phyloP scores from a whole-genome alignment of 352 stramenopile species.

The Phytophthora syringae region DNA sequence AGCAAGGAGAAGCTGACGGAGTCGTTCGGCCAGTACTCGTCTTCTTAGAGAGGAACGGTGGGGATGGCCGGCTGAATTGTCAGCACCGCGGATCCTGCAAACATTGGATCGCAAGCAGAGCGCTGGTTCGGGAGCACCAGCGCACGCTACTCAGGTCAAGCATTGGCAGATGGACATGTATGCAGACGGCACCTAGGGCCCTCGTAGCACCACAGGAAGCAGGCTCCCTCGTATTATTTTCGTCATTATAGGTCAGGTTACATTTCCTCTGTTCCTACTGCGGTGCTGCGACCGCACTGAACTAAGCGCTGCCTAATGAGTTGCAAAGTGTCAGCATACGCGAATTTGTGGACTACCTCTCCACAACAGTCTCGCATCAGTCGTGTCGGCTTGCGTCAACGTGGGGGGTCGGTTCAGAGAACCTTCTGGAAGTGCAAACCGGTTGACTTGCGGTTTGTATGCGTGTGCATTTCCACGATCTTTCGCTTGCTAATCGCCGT shows the following conservation, averaged over 20 bases:
- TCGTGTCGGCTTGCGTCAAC: no score
- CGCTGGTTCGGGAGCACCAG: constrained; percentile 10
- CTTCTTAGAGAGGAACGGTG: constrained; percentile 21
- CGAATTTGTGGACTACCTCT: no score
- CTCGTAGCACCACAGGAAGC: constrained; percentile 30
- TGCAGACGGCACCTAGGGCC: constrained; percentile 15
- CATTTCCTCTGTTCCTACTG: constrained; percentile 13
- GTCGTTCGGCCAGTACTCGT: constrained; percentile 51
- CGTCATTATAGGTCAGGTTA: constrained; percentile 46
- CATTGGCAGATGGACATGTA: constrained; percentile 9
- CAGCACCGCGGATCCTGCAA: constrained; percentile 3
- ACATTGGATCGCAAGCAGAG: constrained; percentile 8
- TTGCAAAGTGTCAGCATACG: no score
- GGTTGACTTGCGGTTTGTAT: constrained; percentile 36
- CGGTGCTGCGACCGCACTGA: no score
- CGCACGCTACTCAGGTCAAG: constrained; percentile 10
- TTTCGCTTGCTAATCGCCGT: constrained; percentile 25
- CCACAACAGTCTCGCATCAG: no score
- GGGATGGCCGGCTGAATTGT: constrained; percentile 10
- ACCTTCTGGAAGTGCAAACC: constrained; percentile 34
- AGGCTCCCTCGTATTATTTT: constrained; percentile 35
- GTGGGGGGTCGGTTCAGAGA: constrained; percentile 32
- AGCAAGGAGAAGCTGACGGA: constrained; percentile 52
- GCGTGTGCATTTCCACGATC: constrained; percentile 26
- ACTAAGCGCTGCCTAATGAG: no score